Conservation (phyloP, 1,284 basidiomycete genomes). For the Puccinia horiana region DNA sequence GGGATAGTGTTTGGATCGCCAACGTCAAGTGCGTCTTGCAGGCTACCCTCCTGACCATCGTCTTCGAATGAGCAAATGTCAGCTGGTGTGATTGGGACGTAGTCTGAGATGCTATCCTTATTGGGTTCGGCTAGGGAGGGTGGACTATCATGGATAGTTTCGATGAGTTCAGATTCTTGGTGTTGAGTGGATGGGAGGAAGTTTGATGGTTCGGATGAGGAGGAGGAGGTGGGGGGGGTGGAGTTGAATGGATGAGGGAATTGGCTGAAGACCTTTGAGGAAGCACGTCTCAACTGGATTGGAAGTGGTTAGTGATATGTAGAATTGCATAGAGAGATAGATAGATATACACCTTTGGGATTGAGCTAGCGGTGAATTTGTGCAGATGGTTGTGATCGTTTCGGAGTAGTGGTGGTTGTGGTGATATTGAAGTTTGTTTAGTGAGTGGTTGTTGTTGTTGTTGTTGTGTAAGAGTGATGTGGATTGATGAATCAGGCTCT, state of each 20-base stretch:
- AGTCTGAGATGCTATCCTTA: neutral
- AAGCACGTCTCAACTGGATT: slow-evolving; percentile 25
- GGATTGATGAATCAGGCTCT: no score
- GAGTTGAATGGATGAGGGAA: slow-evolving; percentile 15
- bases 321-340: neutral
- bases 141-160: neutral
- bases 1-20: slow-evolving; percentile 15
- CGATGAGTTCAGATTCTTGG: neutral
- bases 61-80: slow-evolving; percentile 42
- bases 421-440: neutral
- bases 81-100: slow-evolving; percentile 26
- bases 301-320: neutral
- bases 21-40: slow-evolving; percentile 40
- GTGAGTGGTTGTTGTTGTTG: neutral
- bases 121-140: neutral
- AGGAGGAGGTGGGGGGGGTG: no score
- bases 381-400: neutral
- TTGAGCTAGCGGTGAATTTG: slow-evolving; percentile 1
- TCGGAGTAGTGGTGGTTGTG: neutral
- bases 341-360: slow-evolving; percentile 9
- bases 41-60: slow-evolving; percentile 37
- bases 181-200: neutral
- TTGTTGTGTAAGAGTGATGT: neutral
- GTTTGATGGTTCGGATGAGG: slow-evolving; percentile 9
- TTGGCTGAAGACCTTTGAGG: slow-evolving; percentile 41